Evolutionary conservation across 805 yeast species (phyloP).

Genomic region (Candida ficus): DNA sequence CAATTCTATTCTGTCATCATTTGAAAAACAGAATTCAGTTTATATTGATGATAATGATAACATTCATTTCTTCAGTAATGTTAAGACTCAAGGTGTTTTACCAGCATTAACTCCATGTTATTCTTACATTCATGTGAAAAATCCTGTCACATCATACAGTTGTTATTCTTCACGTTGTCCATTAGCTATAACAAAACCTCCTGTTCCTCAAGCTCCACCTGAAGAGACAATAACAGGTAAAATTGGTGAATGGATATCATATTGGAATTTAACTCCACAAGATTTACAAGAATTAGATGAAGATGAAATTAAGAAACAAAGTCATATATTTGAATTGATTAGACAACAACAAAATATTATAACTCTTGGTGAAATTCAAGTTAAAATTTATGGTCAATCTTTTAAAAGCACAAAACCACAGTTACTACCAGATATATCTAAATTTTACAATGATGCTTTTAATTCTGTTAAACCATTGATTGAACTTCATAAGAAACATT

Average conservation of each 20-base stretch:
- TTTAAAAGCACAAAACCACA: conserved; percentile 35
- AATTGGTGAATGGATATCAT: conserved; percentile 56
- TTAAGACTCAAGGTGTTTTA: conserved; percentile 37
- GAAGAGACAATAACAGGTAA: conserved; percentile 17
- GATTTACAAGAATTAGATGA: conserved; percentile 48
- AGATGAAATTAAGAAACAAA: conserved; percentile 57
- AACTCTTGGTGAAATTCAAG: conserved; percentile 59
- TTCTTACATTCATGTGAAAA: conserved; percentile 28
- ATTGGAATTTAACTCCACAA: conserved; percentile 56
- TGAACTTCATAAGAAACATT: conserved; percentile 44
- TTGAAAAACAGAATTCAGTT: conserved; percentile 39
- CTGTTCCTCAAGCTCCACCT: conserved; percentile 17
- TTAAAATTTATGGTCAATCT: conserved; percentile 49
- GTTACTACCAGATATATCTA: conserved; percentile 43
- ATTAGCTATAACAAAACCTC: conserved; percentile 24
- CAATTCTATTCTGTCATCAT: conserved; percentile 40
- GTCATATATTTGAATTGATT: conserved; percentile 70
- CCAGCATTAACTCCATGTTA: conserved; percentile 43
- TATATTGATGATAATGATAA: conserved; percentile 29
- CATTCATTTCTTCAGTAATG: conserved; percentile 24
- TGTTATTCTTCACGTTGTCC: conserved; percentile 34
- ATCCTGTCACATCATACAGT: conserved; percentile 7
- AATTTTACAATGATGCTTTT: conserved; percentile 56
- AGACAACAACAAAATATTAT: conserved; percentile 67
- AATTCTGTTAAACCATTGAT: conserved; percentile 52